Conservation (phyloP, 768 basidiomycete species). For the Candolleomyces efflorescens region DNA sequence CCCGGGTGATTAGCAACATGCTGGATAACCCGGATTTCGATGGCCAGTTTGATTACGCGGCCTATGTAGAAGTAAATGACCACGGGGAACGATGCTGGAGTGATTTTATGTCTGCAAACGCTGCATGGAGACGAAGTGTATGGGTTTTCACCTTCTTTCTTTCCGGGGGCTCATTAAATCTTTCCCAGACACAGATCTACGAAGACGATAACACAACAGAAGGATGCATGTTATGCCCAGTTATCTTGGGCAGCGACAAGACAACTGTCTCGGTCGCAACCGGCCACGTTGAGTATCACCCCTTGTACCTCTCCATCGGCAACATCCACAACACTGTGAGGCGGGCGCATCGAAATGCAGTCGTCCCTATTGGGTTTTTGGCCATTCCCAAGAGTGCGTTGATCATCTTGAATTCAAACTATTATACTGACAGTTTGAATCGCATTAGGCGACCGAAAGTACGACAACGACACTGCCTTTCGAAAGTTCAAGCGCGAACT, state of each 20-base stretch:
- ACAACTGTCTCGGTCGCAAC: constrained; percentile 30
- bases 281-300: constrained; percentile 26
- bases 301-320: constrained; percentile 25
- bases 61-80: constrained; percentile 20
- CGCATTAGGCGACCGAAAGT: constrained; percentile 6
- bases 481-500: constrained; percentile 10
- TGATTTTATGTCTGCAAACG: constrained; percentile 39
- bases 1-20: constrained; percentile 18
- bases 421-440: constrained; percentile 8
- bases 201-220: constrained; percentile 2
- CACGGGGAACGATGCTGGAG: constrained; percentile 17
- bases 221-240: constrained; percentile 18
- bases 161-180: too few relatives aligned
- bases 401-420: too few relatives aligned
- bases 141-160: background rate
- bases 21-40: constrained; percentile 30
- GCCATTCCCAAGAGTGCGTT: constrained; percentile 17
- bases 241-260: constrained; percentile 28
- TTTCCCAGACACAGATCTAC: background rate
- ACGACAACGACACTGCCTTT: constrained; percentile 7
- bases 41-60: constrained; percentile 24
- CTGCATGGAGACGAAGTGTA: constrained; percentile 27
- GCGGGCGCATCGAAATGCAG: constrained; percentile 26
- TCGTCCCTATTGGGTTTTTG: constrained; percentile 26
- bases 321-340: constrained; percentile 24